phyloP scores from a whole-genome alignment of 371 early-diverging fungal genomes.

The Dipsacomyces acuminosporus region DNA sequence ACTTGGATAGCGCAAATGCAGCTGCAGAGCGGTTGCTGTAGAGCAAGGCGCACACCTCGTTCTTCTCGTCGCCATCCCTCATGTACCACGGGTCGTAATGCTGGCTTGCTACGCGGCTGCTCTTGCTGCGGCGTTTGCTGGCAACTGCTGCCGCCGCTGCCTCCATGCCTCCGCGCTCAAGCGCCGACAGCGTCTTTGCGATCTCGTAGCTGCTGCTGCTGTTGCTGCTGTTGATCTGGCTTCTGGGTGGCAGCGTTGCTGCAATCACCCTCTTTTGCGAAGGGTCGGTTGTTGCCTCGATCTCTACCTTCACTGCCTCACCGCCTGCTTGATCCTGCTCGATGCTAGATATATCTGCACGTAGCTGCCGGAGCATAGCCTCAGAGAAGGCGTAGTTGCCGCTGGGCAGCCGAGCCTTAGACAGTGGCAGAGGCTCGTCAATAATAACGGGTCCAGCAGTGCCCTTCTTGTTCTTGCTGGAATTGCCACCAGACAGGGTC shows the following conservation, averaged over 20 bases:
- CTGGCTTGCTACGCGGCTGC: conserved; percentile 7
- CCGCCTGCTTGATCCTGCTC: too few relatives aligned
- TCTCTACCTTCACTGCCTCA: too few relatives aligned
- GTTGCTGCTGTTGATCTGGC: not conserved
- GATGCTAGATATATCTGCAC: not conserved
- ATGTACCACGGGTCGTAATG: conserved; percentile 26
- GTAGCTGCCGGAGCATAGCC: conserved; percentile 26
- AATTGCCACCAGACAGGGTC: too few relatives aligned
- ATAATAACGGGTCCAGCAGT: conserved; percentile 14
- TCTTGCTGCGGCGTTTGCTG: not conserved
- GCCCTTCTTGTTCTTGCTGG: not conserved
- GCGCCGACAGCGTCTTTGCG: not conserved
- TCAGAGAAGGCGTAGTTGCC: conserved; percentile 34
- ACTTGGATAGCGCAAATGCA: conserved; percentile 50
- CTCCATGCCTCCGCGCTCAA: not conserved
- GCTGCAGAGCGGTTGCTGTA: conserved; percentile 68
- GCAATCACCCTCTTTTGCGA: too few relatives aligned
- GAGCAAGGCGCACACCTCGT: conserved; percentile 53
- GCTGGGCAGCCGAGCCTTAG: conserved; percentile 16
- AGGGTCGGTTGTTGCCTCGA: too few relatives aligned
- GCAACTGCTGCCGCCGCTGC: too few relatives aligned
- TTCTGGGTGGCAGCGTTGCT: not conserved
- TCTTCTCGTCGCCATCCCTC: conserved; percentile 28
- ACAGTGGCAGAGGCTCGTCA: conserved; percentile 32
- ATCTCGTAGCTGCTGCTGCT: not conserved